Evolutionary conservation across 2,329 filamentous ascomycete species (phyloP).

Genomic region (Fusarium cicatricum): DNA sequence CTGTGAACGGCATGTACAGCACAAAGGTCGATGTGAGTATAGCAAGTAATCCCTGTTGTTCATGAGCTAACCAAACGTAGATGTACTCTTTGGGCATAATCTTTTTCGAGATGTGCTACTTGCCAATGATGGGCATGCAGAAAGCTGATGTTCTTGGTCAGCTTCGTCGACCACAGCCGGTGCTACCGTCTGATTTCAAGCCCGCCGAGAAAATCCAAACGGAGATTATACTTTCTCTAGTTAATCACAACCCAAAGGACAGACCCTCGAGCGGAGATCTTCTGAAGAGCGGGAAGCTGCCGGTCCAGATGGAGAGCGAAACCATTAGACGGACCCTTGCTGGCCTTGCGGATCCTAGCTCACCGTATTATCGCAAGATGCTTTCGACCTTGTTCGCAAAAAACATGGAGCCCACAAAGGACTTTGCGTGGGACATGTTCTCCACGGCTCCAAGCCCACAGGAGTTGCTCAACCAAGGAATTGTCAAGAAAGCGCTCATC

Average conservation of each 20-base stretch:
- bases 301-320: constrained; percentile 92
- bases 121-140: constrained; percentile 71
- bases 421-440: constrained; percentile 80
- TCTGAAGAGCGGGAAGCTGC: constrained; percentile 84
- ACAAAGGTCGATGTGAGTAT: constrained; percentile 85
- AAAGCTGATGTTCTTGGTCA: constrained; percentile 70
- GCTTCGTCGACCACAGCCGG: constrained; percentile 72
- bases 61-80: constrained; percentile 46
- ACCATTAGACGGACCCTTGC: constrained; percentile 85
- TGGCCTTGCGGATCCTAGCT: constrained; percentile 81
- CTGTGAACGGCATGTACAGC: constrained; percentile 79
- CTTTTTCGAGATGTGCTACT: constrained; percentile 96
- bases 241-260: constrained; percentile 83
- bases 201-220: constrained; percentile 75
- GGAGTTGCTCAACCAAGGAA: constrained; percentile 74
- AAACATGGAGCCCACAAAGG: constrained; percentile 79
- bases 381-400: constrained; percentile 84
- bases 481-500: constrained; percentile 77
- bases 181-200: constrained; percentile 77
- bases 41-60: background rate
- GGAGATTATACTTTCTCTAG: constrained; percentile 79
- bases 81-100: constrained; percentile 99
- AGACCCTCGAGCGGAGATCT: constrained; percentile 85
- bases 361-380: constrained; percentile 89
- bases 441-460: constrained; percentile 60